Base-by-base conservation (phyloP, 345 rosid species). In the Eutrema japonicum region DNA sequence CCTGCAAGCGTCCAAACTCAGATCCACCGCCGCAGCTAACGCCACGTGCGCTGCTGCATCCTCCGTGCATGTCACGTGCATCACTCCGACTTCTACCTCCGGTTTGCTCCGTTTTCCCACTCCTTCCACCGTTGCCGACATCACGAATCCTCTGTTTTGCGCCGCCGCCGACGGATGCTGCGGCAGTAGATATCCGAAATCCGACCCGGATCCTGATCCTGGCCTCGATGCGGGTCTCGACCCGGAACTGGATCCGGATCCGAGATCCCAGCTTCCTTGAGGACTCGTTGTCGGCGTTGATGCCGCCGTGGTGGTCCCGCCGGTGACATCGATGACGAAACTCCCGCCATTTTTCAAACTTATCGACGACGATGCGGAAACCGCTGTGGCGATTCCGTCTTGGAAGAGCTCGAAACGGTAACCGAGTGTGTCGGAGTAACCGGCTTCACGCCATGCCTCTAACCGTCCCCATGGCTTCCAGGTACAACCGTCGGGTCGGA, bases 401-500 rank as follows among this genome's bases (percentile, higher is more conserved):
- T 88, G 87, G n/a, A 88, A 82, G n/a, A 95, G 78, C 46, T 92
- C 92, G 46, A 92, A 92, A 1, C 87, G 83, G 81, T 95, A 86
- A 0, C 96, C 97, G n/a, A 95, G 79, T 7, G 85, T 52, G 27
- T 86, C 84, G 3, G 89, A 76, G 75, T 71, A 61, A 14, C 83
- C 84, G 0, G 72, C 66, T 35, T 95, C 97, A 0, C 93, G 85
- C 99, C 99, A 95, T 3, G 96, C 96, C 78, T 90, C 96, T 11
- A 95, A 81, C 5, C 97, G 86, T 46, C 97, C 99, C 97, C 97
- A 95, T 10, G 97, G 93, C 59, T 86, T 92, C 99, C 99, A 95
- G 0, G 96, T 88, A 61, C 88, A 86, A 47, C 84, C 83, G 6
- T 82, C 83, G 0, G 97, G 99, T n/a, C 88, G 85, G 56, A 95